phyloP scores from a whole-genome alignment of 176 grass and related monocot species.

The Triticum urartu region DNA sequence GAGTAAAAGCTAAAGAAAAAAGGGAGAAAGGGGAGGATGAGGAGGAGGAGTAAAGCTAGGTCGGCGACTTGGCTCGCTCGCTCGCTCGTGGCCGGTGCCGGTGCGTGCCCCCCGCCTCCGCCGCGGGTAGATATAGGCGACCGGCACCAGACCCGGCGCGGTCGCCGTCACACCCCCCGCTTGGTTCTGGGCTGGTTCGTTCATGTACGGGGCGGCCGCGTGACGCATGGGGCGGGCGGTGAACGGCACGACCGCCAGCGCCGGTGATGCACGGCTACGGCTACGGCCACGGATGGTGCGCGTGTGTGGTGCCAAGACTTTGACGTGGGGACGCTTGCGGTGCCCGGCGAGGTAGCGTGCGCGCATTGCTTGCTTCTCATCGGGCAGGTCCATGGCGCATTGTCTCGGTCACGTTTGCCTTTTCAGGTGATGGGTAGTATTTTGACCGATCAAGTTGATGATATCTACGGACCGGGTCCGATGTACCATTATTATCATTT shows the following conservation, averaged over 20 bases:
- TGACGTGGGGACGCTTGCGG: background rate
- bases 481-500: too few species aligned
- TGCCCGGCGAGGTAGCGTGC: background rate
- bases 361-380: too few species aligned
- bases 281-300: background rate
- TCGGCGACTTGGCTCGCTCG: background rate
- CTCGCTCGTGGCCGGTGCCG: background rate
- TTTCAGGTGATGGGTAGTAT: background rate
- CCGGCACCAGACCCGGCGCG: too few species aligned
- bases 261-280: too few species aligned
- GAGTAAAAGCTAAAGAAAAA: background rate
- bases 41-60: background rate
- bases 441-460: background rate
- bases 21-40: too few species aligned
- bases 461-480: background rate
- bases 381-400: too few species aligned
- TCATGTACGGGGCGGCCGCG: background rate
- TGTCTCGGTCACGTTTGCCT: background rate
- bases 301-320: background rate
- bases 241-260: background rate
- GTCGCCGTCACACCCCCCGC: background rate
- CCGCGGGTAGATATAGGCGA: constrained; percentile 33
- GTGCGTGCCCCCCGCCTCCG: background rate
- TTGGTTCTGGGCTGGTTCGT: background rate
- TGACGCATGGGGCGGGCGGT: background rate